phyloP scores from a whole-genome alignment of 1,139 yeast species.

The Suhomyces kunorum region DNA sequence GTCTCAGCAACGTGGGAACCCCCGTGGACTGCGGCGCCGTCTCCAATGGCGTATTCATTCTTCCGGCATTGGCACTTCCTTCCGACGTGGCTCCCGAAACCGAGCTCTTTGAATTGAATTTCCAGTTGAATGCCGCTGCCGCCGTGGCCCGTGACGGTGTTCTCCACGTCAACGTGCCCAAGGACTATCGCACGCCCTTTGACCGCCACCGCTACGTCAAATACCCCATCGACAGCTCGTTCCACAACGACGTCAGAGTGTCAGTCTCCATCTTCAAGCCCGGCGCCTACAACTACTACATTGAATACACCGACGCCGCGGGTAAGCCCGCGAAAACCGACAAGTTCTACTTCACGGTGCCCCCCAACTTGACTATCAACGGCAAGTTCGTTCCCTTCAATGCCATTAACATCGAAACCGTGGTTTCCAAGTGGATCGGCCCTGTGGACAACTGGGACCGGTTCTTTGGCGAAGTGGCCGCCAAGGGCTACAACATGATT shows the following conservation, averaged over 20 bases:
- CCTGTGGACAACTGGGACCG: slow-evolving; percentile 61
- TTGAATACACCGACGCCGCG: slow-evolving; percentile 46
- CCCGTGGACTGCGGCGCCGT: slow-evolving; percentile 51
- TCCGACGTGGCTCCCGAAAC: slow-evolving; percentile 39
- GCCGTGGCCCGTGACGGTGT: slow-evolving; percentile 68
- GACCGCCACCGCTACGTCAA: slow-evolving; percentile 57
- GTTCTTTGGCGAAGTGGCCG: slow-evolving; percentile 58
- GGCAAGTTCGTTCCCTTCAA: slow-evolving; percentile 67
- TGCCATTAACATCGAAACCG: slow-evolving; percentile 80
- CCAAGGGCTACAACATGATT: slow-evolving; percentile 89
- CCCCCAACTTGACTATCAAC: slow-evolving; percentile 67
- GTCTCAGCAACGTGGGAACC: slow-evolving; percentile 56
- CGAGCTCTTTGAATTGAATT: slow-evolving; percentile 54
- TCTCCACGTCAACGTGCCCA: slow-evolving; percentile 77
- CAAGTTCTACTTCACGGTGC: slow-evolving; percentile 74
- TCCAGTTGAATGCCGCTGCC: slow-evolving; percentile 75
- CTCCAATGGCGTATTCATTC: slow-evolving; percentile 60
- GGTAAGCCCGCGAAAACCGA: slow-evolving; percentile 46
- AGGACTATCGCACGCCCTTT: slow-evolving; percentile 42
- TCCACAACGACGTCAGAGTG: slow-evolving; percentile 61
- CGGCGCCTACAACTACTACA: slow-evolving; percentile 75
- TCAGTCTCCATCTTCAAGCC: slow-evolving; percentile 67
- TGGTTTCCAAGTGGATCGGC: slow-evolving; percentile 92
- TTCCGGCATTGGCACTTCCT: slow-evolving; percentile 60
- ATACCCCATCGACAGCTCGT: slow-evolving; percentile 47